Percentiles rank a stretch among this genome's conserved stretches.
These are phyloP conservation scores for Podaxis rugospora DNA, from an alignment of 768 basidiomycete genomes.

Conservation along the genomic window DNA sequence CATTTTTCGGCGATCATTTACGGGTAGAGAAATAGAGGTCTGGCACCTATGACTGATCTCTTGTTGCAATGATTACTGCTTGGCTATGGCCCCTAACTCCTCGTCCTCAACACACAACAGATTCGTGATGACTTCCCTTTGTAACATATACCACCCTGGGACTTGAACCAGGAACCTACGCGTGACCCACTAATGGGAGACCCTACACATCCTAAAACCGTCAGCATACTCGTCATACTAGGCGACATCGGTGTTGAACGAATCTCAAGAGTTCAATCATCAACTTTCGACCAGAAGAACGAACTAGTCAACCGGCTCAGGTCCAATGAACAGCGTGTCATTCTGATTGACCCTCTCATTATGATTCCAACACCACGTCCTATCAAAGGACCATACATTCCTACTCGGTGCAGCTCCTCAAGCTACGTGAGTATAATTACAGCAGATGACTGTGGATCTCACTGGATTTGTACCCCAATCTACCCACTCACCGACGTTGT, in stretches of 20 bases:
- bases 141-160: no score
- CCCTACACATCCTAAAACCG: neutral
- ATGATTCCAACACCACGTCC: neutral
- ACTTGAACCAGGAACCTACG: neutral
- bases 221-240: neutral
- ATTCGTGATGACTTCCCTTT: no score
- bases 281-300: neutral
- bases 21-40: no score
- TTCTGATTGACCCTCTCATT: neutral
- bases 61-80: neutral
- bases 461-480: neutral
- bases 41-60: no score
- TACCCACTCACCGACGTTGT: neutral
- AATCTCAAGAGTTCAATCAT: neutral
- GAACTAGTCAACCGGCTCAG: neutral
- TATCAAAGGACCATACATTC: neutral
- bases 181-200: neutral
- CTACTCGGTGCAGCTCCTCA: slow-evolving; percentile 5
- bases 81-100: neutral
- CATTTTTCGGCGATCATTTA: no score
- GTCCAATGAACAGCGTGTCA: neutral
- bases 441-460: neutral
- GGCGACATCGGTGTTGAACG: neutral
- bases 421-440: neutral
- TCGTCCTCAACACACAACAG: neutral